phyloP scores from a whole-genome alignment of 495 filamentous ascomycete genomes.

The Choiromyces venosus region DNA sequence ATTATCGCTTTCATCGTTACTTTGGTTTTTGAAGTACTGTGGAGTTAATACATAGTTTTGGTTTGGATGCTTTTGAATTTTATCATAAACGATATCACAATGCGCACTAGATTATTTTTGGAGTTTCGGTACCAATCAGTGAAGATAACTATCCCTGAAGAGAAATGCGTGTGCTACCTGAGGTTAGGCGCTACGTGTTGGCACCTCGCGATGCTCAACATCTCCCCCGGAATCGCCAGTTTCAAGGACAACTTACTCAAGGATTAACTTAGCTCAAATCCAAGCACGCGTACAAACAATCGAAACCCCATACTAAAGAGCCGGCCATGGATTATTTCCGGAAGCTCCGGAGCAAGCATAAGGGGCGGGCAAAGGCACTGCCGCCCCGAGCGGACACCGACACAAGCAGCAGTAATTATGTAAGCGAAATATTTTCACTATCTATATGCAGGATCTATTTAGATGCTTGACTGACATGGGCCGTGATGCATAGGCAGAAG shows the following conservation, averaged over 20 bases:
- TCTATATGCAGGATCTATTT: neutral
- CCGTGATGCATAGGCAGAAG: neutral
- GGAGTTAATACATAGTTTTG: no score
- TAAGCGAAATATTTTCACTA: neutral
- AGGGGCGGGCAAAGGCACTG: neutral
- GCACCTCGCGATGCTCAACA: neutral
- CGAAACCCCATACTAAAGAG: neutral
- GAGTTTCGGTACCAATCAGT: neutral
- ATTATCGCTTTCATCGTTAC: neutral
- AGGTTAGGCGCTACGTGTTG: neutral
- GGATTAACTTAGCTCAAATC: neutral
- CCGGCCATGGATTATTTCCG: neutral
- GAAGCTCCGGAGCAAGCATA: neutral
- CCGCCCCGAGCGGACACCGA: neutral
- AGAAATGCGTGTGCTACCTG: neutral
- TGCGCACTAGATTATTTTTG: neutral
- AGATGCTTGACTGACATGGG: neutral
- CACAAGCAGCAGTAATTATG: neutral
- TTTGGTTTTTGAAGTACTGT: no score
- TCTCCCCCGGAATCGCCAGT: neutral
- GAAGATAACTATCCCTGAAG: neutral
- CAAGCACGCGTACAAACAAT: neutral
- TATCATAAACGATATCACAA: neutral
- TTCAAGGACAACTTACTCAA: neutral
- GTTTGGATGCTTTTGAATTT: neutral